Evolutionary conservation across 179 eudicot genomes (phyloP), one percentile per base, ranked within the genome.

Genomic region (Amaranthus tricolor): DNA sequence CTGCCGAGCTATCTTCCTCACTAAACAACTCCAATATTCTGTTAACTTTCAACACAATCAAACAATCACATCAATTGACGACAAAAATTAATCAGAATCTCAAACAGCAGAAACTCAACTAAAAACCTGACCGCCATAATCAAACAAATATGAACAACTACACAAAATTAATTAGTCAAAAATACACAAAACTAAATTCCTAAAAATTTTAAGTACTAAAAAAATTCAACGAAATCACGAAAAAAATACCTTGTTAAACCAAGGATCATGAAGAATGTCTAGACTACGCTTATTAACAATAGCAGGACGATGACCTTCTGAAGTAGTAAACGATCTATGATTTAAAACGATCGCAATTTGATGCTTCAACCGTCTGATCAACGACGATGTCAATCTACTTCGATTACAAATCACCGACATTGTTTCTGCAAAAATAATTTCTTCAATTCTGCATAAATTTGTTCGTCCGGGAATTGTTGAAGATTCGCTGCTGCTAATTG

Each of bases 211-310:
- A 66, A 49, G 47, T 9, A 57, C n/a, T n/a, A n/a, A n/a, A n/a
- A 7, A 49, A 14, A 68, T 9, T 13, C 1, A 61, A 8, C 47
- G 45, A 21, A 6, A 53, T 17, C 9, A 14, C 11, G 50, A 40
- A 11, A 44, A 9, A 21, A 8, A 17, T 44, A 94, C 98, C 96
- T 90, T 94, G 79, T 94, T 94, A 81, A 89, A 94, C 97, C 94
- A 94, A 12, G 98, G 98, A 89, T 94, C 97, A 63, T 94, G 98
- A 67, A 94, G 97, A 83, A 94, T 92, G 48, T 94, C 98, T 67
- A 92, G 80, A 68, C 98, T 90, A 60, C 94, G 97, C 79, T 94
- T 94, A 74, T 84, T 85, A 57, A 94, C 90, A 14, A 94, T 87
- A 14, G 97, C 80, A 17, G 94, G 98, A 6, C 97, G 93, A 76